Percentiles rank a stretch among this genome's conserved stretches.
Evolutionary conservation across 441 rosid species (phyloP).

Genomic region (Hura crepitans): DNA sequence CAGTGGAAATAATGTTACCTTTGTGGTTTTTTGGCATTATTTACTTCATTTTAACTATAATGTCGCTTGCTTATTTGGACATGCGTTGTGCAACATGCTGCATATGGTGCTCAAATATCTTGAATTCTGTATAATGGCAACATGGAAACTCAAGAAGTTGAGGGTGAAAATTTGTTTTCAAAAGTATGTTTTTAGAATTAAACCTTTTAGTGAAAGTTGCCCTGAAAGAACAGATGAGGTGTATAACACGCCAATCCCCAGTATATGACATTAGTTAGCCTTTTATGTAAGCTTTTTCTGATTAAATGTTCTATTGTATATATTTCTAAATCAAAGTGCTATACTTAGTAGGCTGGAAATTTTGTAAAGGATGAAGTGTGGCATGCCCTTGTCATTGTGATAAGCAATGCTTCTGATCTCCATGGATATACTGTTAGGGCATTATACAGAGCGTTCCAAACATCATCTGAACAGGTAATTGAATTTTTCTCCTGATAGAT

Average conservation of each 20-base stretch:
- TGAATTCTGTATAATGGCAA: neutral
- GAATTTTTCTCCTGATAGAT: slow-evolving; percentile 17
- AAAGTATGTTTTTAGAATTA: neutral
- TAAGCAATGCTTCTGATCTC: slow-evolving; percentile 91
- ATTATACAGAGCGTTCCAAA: slow-evolving; percentile 69
- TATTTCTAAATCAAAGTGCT: slow-evolving; percentile 33
- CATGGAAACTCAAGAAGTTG: neutral
- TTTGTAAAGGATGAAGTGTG: slow-evolving; percentile 98
- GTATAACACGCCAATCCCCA: neutral
- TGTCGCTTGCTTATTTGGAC: neutral
- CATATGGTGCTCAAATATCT: neutral
- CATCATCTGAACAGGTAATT: slow-evolving; percentile 77
- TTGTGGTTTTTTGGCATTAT: neutral
- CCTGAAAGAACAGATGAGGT: neutral
- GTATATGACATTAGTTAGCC: slow-evolving; percentile 3
- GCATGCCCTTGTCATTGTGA: slow-evolving; percentile 87
- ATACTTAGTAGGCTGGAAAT: slow-evolving; percentile 89
- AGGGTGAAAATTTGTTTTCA: neutral
- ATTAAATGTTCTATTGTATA: slow-evolving; percentile 20
- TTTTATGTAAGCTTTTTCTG: slow-evolving; percentile 16
- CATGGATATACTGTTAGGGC: slow-evolving; percentile 96
- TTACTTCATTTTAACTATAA: neutral
- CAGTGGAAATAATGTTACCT: too few relatives aligned
- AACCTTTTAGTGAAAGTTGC: slow-evolving; percentile 5
- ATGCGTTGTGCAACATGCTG: neutral